A percentile compares a stretch with the other conserved stretches of the same genome.
Conservation (phyloP, 73 alveolate species). For the Paramecium octaurelia region DNA sequence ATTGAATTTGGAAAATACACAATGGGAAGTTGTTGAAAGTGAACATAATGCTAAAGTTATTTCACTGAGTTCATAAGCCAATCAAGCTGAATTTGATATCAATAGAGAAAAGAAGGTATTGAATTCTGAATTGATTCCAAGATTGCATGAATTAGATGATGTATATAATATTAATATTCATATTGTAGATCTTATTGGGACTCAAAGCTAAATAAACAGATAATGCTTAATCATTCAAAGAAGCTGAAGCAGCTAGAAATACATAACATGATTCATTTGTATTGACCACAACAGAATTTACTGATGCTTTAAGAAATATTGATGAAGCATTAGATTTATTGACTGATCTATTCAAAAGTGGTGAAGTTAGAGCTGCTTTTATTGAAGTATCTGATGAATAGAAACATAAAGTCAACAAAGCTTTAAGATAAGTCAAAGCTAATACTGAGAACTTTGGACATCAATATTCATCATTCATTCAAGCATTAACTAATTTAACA, state of each 20-base stretch:
- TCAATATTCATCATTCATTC: slow-evolving; percentile 19
- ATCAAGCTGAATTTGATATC: slow-evolving; percentile 53
- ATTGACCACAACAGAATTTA: neutral
- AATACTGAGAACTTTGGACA: slow-evolving; percentile 28
- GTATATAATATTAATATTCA: neutral
- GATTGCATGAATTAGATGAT: slow-evolving; percentile 7
- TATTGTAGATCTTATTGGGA: neutral
- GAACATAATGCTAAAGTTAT: slow-evolving; percentile 47
- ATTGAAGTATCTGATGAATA: slow-evolving; percentile 1
- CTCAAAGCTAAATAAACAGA: slow-evolving; percentile 7
- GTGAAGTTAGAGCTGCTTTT: slow-evolving; percentile 48
- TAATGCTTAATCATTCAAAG: neutral
- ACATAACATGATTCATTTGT: neutral
- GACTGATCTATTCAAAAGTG: slow-evolving; percentile 22
- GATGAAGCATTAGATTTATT: slow-evolving; percentile 45
- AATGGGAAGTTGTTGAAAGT: slow-evolving; percentile 44
- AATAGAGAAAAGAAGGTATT: slow-evolving; percentile 50
- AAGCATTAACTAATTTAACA: slow-evolving; percentile 26
- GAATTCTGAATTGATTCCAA: neutral
- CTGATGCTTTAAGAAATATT: slow-evolving; percentile 35
- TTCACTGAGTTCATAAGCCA: neutral
- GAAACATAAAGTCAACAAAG: neutral
- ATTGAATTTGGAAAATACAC: neutral
- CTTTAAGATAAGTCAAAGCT: slow-evolving; percentile 21
- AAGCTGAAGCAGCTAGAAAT: slow-evolving; percentile 22